These are phyloP conservation scores for Pseudopithomyces chartarum DNA, from an alignment of 2,329 filamentous ascomycete genomes.

Conservation along the genomic window DNA sequence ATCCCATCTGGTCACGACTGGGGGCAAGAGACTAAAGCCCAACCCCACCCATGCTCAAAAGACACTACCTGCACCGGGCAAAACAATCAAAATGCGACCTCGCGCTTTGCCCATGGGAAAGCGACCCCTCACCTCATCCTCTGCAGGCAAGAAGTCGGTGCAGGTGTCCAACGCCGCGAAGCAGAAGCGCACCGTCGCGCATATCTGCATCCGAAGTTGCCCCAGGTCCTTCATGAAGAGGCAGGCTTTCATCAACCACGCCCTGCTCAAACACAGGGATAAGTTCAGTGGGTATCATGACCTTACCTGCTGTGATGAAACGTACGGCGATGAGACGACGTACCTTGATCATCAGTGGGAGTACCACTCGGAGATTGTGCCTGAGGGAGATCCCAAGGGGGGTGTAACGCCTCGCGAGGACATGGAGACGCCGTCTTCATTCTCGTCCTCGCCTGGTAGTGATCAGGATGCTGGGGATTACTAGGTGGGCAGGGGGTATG, in stretches of 20 bases:
- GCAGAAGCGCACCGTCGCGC: background rate
- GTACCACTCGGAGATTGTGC: background rate
- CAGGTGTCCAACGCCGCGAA: background rate
- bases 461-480: background rate
- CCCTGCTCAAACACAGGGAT: background rate
- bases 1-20: background rate
- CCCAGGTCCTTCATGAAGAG: background rate
- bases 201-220: background rate
- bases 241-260: background rate
- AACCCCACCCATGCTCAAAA: too few relatives aligned
- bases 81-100: too few relatives aligned
- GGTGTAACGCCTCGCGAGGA: background rate
- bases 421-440: background rate
- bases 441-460: background rate
- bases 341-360: slow-evolving; percentile 1
- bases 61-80: too few relatives aligned
- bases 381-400: background rate
- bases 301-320: background rate
- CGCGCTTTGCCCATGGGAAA: background rate
- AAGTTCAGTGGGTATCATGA: background rate
- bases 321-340: background rate
- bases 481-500: background rate
- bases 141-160: background rate
- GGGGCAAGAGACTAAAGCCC: background rate
- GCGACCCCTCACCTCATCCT: background rate